phyloP scores from a whole-genome alignment of 2,329 filamentous ascomycete species.

The Penicillium decumbens region DNA sequence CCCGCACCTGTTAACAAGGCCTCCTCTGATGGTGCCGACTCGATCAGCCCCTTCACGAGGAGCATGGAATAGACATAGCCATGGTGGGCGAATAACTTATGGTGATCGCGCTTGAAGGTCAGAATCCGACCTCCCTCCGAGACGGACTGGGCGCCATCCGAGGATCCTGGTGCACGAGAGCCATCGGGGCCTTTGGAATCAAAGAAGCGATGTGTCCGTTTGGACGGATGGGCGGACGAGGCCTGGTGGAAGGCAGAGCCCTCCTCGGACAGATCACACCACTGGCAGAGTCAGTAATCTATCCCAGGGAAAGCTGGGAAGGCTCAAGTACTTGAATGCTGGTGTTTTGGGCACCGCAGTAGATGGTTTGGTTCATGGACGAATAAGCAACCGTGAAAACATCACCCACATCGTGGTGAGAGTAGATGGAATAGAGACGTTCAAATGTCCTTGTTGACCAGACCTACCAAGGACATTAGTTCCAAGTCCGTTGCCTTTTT shows the following conservation, averaged over 20 bases:
- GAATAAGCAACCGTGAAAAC: constrained; percentile 95
- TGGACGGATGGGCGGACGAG: constrained; percentile 66
- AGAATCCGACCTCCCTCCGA: constrained; percentile 61
- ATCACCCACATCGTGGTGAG: constrained; percentile 89
- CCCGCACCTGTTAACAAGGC: constrained; percentile 86
- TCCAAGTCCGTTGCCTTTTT: constrained; percentile 6
- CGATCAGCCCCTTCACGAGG: constrained; percentile 67
- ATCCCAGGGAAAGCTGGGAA: background rate
- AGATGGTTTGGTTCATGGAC: constrained; percentile 70
- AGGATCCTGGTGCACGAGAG: constrained; percentile 66
- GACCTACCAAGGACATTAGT: constrained; percentile 45
- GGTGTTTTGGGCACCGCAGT: constrained; percentile 89
- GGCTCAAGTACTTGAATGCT: constrained; percentile 63
- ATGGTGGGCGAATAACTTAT: constrained; percentile 85
- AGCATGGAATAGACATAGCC: constrained; percentile 98
- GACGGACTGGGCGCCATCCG: constrained; percentile 46
- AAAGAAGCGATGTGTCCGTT: constrained; percentile 82
- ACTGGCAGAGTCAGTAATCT: constrained; percentile 45
- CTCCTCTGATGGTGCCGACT: constrained; percentile 63
- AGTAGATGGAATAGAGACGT: constrained; percentile 84
- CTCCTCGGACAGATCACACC: constrained; percentile 68
- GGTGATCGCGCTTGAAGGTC: constrained; percentile 75
- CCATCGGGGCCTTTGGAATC: constrained; percentile 85
- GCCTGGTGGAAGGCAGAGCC: constrained; percentile 59
- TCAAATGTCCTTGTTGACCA: constrained; percentile 77